Conservation (phyloP, 345 rosid genomes). For the Eucalyptus grandis region DNA sequence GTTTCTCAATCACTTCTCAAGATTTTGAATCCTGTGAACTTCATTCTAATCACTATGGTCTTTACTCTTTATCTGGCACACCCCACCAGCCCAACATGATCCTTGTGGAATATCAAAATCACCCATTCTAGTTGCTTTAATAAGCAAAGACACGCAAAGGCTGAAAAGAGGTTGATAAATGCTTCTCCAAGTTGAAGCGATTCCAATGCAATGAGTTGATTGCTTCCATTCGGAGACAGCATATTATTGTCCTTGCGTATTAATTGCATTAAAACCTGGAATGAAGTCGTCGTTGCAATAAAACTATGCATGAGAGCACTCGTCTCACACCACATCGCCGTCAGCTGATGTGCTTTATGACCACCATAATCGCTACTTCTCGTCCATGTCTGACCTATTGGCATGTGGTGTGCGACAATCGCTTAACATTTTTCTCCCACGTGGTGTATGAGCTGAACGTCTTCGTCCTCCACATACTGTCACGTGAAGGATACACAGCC, state of each 20-base stretch:
- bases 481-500: neutral
- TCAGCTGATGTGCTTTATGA: neutral
- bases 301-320: neutral
- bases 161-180: too few relatives aligned
- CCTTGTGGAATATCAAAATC: neutral
- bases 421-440: too few relatives aligned
- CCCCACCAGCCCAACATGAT: neutral
- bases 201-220: too few relatives aligned
- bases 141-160: neutral
- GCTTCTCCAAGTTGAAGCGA: too few relatives aligned
- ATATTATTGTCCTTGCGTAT: too few relatives aligned
- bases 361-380: neutral
- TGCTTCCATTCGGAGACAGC: neutral
- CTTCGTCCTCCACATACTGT: neutral
- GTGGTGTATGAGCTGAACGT: neutral
- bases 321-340: neutral
- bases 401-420: too few relatives aligned
- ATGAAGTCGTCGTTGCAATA: too few relatives aligned
- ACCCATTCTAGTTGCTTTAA: neutral
- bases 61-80: rapidly evolving
- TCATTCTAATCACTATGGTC: neutral
- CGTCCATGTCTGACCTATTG: neutral
- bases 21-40: neutral
- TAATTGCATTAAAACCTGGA: too few relatives aligned
- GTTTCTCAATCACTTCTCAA: neutral